These are phyloP conservation scores for Dothideomycetidae sp. DNA, from an alignment of 2,329 filamentous ascomycete species.

Conservation along the genomic window DNA sequence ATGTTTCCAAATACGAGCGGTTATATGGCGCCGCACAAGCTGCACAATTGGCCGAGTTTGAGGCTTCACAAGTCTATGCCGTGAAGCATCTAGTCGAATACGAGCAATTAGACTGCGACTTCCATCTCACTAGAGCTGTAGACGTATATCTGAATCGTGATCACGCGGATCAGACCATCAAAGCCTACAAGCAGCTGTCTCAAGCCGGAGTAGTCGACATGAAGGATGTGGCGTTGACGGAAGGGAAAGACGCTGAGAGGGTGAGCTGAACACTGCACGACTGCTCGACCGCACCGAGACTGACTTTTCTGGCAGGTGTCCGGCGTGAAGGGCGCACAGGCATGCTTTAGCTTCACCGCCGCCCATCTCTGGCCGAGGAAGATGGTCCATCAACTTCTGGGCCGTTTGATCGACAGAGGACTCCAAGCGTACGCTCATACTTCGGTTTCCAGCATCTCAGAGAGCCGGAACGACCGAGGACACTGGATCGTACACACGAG, in stretches of 20 bases:
- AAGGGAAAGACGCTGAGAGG: conserved; percentile 11
- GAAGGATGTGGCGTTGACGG: conserved; percentile 16
- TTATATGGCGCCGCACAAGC: conserved; percentile 21
- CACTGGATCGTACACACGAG: conserved; percentile 13
- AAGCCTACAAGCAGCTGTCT: conserved; percentile 19
- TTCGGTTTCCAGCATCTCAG: conserved; percentile 9
- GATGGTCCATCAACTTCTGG: not conserved
- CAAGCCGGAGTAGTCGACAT: conserved; percentile 17
- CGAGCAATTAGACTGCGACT: conserved; percentile 31
- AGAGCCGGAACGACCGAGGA: not conserved
- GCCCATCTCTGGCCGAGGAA: conserved; percentile 35
- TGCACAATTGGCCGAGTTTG: conserved; percentile 19
- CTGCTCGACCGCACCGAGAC: not conserved
- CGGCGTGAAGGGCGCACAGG: conserved; percentile 26
- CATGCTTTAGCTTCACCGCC: conserved; percentile 33
- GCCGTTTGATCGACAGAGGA: conserved; percentile 31
- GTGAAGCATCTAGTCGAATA: conserved; percentile 27
- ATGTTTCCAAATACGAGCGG: conserved; percentile 17
- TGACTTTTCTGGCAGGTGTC: conserved; percentile 17
- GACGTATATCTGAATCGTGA: conserved; percentile 26
- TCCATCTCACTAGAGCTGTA: conserved; percentile 25
- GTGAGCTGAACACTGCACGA: conserved; percentile 2
- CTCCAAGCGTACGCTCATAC: not conserved
- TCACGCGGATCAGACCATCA: conserved; percentile 21
- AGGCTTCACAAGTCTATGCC: conserved; percentile 26